Conservation (phyloP, 768 basidiomycete genomes). For the Tephrocybe sp. region DNA sequence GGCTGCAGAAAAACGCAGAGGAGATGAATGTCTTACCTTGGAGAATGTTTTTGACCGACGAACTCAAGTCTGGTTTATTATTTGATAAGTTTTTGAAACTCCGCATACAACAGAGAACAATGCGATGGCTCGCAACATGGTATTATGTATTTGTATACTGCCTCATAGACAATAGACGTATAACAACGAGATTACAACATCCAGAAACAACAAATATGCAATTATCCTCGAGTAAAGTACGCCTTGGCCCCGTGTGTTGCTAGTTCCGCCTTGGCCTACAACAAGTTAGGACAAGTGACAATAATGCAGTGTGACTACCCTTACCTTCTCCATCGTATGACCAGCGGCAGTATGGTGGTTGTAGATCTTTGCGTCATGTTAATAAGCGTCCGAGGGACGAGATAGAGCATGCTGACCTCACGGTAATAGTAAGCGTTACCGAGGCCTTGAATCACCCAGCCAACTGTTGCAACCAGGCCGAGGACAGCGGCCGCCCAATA, state of each 20-base stretch:
- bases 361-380: slow-evolving; percentile 59
- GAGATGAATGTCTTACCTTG: slow-evolving; percentile 49
- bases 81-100: slow-evolving; percentile 43
- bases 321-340: slow-evolving; percentile 84
- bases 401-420: slow-evolving; percentile 43
- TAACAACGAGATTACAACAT: slow-evolving; percentile 6
- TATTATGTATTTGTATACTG: slow-evolving; percentile 4
- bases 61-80: slow-evolving; percentile 22
- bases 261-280: slow-evolving; percentile 80
- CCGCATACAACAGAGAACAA: slow-evolving; percentile 23
- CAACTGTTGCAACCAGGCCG: slow-evolving; percentile 76
- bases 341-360: slow-evolving; percentile 78
- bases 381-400: slow-evolving; percentile 14
- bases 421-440: slow-evolving; percentile 83
- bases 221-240: slow-evolving; percentile 82
- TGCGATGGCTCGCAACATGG: slow-evolving; percentile 1
- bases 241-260: slow-evolving; percentile 84
- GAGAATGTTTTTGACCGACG: slow-evolving; percentile 65
- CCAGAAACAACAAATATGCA: too few species aligned
- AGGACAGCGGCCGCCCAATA: slow-evolving; percentile 82
- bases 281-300: slow-evolving; percentile 5
- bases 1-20: slow-evolving; percentile 17
- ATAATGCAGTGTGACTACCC: slow-evolving; percentile 16
- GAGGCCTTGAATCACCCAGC: slow-evolving; percentile 85
- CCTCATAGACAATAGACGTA: slow-evolving; percentile 14